Percentiles rank a stretch among this genome's conserved stretches.
Conservation (phyloP, 352 stramenopile genomes). For the Pythium brachiatum region DNA sequence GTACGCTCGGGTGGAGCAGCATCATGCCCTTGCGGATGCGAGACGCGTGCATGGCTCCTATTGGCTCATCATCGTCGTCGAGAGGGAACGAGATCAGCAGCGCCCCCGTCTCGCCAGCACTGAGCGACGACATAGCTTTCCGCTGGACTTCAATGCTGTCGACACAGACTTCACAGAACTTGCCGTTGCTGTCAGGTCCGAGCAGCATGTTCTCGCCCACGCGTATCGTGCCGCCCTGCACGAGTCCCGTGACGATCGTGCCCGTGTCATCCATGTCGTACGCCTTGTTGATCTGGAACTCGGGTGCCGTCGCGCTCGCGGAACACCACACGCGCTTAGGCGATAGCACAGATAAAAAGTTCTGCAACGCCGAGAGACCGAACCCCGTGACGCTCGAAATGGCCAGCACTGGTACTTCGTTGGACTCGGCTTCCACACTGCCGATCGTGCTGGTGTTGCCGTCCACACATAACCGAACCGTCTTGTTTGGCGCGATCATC, state of each 20-base stretch:
- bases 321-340: conserved; percentile 58
- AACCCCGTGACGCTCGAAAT: conserved; percentile 61
- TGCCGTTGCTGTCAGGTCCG: conserved; percentile 48
- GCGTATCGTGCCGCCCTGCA: conserved; percentile 65
- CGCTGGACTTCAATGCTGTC: conserved; percentile 82
- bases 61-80: background rate
- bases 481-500: conserved; percentile 17
- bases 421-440: conserved; percentile 16
- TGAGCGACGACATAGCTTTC: conserved; percentile 52
- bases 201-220: conserved; percentile 68
- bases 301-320: conserved; percentile 43
- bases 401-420: conserved; percentile 52
- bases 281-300: conserved; percentile 80
- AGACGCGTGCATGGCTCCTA: conserved; percentile 9
- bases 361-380: conserved; percentile 54
- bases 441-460: background rate
- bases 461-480: conserved; percentile 12
- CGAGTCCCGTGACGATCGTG: conserved; percentile 66
- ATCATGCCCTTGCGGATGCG: conserved; percentile 67
- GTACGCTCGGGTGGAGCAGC: conserved; percentile 65
- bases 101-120: conserved; percentile 67
- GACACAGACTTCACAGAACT: conserved; percentile 65
- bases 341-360: conserved; percentile 50
- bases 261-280: conserved; percentile 73
- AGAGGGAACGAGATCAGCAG: conserved; percentile 38